phyloP scores from a whole-genome alignment of 2,329 filamentous ascomycete species.

The Phialocephala subalpina region DNA sequence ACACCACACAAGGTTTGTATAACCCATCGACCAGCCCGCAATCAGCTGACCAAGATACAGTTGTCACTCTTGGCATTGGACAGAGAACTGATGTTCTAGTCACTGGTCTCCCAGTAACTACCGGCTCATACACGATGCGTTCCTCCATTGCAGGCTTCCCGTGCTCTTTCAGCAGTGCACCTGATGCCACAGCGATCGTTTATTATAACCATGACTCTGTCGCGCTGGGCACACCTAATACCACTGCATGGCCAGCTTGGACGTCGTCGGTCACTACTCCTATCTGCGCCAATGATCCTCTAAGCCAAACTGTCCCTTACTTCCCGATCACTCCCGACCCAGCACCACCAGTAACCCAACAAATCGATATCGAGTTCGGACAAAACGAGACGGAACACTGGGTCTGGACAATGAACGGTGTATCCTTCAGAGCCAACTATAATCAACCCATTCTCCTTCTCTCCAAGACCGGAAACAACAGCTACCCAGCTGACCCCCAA shows the following conservation, averaged over 20 bases:
- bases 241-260: conserved; percentile 29
- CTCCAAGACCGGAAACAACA: conserved; percentile 55
- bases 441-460: conserved; percentile 65
- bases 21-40: not conserved
- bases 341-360: conserved; percentile 30
- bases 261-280: conserved; percentile 7
- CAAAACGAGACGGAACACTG: conserved; percentile 50
- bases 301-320: conserved; percentile 33
- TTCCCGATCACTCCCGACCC: conserved; percentile 34
- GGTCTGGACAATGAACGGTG: conserved; percentile 59
- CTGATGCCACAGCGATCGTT: conserved; percentile 64
- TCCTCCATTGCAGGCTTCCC: conserved; percentile 45
- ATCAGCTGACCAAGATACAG: not conserved
- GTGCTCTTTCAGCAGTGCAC: conserved; percentile 56
- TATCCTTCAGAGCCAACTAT: conserved; percentile 62
- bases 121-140: conserved; percentile 61
- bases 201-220: conserved; percentile 65
- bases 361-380: conserved; percentile 49
- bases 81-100: conserved; percentile 56
- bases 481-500: conserved; percentile 49
- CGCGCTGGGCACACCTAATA: conserved; percentile 20
- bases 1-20: conserved; percentile 16
- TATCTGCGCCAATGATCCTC: conserved; percentile 22
- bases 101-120: conserved; percentile 50
- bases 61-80: conserved; percentile 1